Percentiles rank a stretch among this genome's conserved stretches.
phyloP scores from a whole-genome alignment of 140 eudicot genomes.

The Anethum foeniculum region DNA sequence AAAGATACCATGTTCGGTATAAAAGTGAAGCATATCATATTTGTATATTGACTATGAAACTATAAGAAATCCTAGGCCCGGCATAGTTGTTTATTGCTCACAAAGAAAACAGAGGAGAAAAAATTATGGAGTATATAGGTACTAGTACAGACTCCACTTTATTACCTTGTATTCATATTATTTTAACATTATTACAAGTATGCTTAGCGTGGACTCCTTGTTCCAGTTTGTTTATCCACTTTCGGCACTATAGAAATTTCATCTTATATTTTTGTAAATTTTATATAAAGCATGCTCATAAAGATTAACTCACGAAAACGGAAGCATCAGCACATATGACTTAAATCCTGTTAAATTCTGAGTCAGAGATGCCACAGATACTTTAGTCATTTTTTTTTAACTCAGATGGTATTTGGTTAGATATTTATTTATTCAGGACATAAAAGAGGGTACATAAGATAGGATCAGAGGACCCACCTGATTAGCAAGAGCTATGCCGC shows the following conservation, averaged over 20 bases:
- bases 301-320: neutral
- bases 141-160: neutral
- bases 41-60: neutral
- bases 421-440: neutral
- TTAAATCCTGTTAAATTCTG: neutral
- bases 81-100: neutral
- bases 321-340: neutral
- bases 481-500: conserved; percentile 89
- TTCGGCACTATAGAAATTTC: neutral
- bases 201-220: neutral
- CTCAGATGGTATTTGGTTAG: neutral
- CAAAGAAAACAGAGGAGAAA: neutral
- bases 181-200: neutral
- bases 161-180: neutral
- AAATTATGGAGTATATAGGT: neutral
- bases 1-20: neutral
- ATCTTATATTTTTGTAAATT: neutral
- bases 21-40: neutral
- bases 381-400: neutral
- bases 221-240: neutral
- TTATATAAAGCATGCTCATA: neutral
- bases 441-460: neutral
- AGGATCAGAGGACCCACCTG: conserved; percentile 40
- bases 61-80: neutral
- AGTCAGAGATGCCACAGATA: neutral